A percentile compares a stretch with the other conserved stretches of the same genome.
These are phyloP conservation scores for Macadamia tetraphylla DNA, from an alignment of 164 flowering plant species.

Conservation along the genomic window DNA sequence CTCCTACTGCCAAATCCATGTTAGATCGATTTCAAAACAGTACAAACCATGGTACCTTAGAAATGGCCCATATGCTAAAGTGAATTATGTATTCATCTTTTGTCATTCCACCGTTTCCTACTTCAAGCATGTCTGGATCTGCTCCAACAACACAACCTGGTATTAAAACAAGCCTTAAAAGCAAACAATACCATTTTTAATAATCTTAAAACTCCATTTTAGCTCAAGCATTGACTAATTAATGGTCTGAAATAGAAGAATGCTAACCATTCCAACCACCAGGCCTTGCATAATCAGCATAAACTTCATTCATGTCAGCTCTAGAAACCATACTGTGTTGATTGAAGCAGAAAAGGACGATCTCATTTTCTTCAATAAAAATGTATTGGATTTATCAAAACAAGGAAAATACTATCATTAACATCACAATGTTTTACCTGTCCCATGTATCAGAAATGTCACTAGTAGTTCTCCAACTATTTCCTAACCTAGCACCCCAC, in stretches of 20 bases:
- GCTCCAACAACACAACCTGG: constrained; percentile 4
- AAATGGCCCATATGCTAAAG: constrained; percentile 86
- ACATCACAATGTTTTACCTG: constrained; percentile 19
- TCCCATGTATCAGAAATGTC: constrained; percentile 62
- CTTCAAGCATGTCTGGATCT: constrained; percentile 98
- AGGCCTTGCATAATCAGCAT: constrained; percentile 71
- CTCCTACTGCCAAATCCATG: too few species aligned
- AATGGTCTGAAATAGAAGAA: not conserved
- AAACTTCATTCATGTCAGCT: constrained; percentile 73
- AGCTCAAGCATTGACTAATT: too few species aligned
- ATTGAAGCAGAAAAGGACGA: not conserved
- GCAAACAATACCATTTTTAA: too few species aligned
- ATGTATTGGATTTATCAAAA: not conserved
- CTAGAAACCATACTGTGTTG: constrained; percentile 67
- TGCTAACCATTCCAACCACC: constrained; percentile 93
- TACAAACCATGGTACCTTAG: constrained; percentile 44
- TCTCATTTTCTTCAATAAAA: not conserved
- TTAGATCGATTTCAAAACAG: not conserved
- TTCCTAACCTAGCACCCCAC: constrained; percentile 58
- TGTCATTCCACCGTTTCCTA: constrained; percentile 95
- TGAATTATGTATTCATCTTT: constrained; percentile 69
- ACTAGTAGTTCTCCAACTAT: constrained; percentile 75
- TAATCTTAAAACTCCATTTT: too few species aligned
- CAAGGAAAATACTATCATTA: not conserved
- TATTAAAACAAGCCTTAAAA: too few species aligned